These are phyloP conservation scores for Ogataea siamensis DNA, from an alignment of 805 yeast genomes.

Conservation along the genomic window DNA sequence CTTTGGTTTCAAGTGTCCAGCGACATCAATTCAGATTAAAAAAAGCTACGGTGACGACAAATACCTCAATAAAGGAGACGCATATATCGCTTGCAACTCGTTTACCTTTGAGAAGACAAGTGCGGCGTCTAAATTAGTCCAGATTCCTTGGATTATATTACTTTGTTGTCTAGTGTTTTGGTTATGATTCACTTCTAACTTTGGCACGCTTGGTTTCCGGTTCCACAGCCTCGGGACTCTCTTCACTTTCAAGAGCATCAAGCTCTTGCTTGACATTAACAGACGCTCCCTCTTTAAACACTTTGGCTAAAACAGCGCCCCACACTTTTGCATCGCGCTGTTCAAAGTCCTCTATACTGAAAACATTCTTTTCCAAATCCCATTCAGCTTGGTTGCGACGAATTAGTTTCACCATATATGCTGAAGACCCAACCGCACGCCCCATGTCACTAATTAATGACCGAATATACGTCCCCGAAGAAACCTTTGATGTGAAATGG, in stretches of 20 bases:
- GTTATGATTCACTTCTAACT: constrained; percentile 4
- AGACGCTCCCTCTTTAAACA: constrained; percentile 46
- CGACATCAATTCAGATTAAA: constrained; percentile 31
- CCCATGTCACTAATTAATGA: constrained; percentile 89
- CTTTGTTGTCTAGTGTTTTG: constrained; percentile 4
- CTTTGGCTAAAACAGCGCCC: constrained; percentile 61
- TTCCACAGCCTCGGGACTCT: constrained; percentile 6
- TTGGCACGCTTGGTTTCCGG: constrained; percentile 7
- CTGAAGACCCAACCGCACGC: constrained; percentile 71
- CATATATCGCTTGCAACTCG: constrained; percentile 40
- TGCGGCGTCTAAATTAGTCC: constrained; percentile 1
- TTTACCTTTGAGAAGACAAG: constrained; percentile 7
- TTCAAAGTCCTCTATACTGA: constrained; percentile 64
- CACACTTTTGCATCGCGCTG: constrained; percentile 61
- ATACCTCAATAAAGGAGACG: constrained; percentile 35
- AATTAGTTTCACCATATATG: constrained; percentile 82
- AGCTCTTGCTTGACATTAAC: constrained; percentile 41
- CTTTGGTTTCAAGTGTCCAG: constrained; percentile 77
- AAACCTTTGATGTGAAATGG: constrained; percentile 74
- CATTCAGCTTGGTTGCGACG: constrained; percentile 81
- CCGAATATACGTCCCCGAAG: constrained; percentile 94
- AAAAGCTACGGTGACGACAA: constrained; percentile 38
- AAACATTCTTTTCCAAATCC: constrained; percentile 69
- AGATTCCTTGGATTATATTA: constrained; percentile 7
- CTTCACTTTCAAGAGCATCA: constrained; percentile 3